Percentiles rank a stretch among this genome's conserved stretches.
These are phyloP conservation scores for Orbilia ellipsospora DNA, from an alignment of 2,329 filamentous ascomycete genomes.

Conservation along the genomic window DNA sequence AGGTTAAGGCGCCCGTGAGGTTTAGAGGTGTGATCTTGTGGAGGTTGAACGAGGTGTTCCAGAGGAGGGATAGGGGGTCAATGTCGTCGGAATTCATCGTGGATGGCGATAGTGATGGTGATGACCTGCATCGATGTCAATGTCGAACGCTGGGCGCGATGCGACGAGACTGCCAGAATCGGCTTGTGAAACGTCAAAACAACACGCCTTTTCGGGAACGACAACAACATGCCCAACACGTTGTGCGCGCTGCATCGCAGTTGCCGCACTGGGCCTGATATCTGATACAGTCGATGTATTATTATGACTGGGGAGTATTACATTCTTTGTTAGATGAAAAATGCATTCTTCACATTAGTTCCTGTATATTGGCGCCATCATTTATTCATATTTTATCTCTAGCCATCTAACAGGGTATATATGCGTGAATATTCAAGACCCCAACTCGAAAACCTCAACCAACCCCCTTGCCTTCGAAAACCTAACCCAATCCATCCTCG, in stretches of 20 bases:
- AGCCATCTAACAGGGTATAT: no score
- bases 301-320: no score
- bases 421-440: background rate
- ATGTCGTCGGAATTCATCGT: constrained; percentile 39
- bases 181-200: constrained; percentile 35
- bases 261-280: background rate
- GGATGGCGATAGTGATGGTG: background rate
- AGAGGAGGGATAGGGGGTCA: constrained; percentile 27
- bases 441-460: constrained; percentile 43
- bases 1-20: constrained; percentile 25
- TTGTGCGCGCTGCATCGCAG: background rate
- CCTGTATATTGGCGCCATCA: no score
- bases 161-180: background rate
- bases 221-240: constrained; percentile 36
- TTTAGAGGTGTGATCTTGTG: constrained; percentile 44
- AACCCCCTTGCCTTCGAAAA: constrained; percentile 36
- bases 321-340: no score
- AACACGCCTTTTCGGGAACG: constrained; percentile 23
- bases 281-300: no score
- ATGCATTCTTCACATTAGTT: no score
- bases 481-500: constrained; percentile 45
- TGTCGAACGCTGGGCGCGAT: constrained; percentile 2
- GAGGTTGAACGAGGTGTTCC: constrained; percentile 44
- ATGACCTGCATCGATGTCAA: constrained; percentile 3
- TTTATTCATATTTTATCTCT: no score